These are phyloP conservation scores for Hemileia vastatrix DNA, from an alignment of 1,284 basidiomycete species.

Conservation along the genomic window DNA sequence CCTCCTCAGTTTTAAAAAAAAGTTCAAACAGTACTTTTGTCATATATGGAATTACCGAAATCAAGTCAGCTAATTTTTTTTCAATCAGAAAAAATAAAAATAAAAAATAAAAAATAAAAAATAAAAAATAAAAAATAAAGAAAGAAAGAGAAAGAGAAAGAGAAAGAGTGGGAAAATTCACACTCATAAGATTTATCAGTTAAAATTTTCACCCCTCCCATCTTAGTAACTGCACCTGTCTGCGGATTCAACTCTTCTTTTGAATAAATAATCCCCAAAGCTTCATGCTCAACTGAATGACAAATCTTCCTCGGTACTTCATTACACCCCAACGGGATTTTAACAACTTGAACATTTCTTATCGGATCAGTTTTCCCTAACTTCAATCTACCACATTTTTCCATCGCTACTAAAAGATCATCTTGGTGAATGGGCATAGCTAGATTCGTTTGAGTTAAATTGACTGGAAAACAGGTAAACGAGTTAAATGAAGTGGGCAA, in stretches of 20 bases:
- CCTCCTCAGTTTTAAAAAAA: background rate
- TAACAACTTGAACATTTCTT: slow-evolving; percentile 2
- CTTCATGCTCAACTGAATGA: slow-evolving; percentile 2
- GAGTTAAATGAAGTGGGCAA: too few species aligned
- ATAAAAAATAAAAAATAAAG: too few species aligned
- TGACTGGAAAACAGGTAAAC: too few species aligned
- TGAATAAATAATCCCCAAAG: slow-evolving; percentile 14
- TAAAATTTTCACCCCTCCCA: slow-evolving; percentile 9
- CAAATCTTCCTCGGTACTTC: slow-evolving; percentile 13
- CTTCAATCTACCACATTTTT: background rate
- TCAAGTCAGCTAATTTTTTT: slow-evolving; percentile 2
- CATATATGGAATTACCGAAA: too few species aligned
- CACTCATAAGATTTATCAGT: slow-evolving; percentile 18
- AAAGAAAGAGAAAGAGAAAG: too few species aligned
- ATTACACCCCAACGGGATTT: slow-evolving; percentile 8
- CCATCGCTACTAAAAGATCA: background rate
- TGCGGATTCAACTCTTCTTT: slow-evolving; percentile 4
- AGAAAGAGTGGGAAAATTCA: background rate
- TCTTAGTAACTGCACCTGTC: background rate
- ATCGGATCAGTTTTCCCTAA: background rate
- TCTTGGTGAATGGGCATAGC: background rate
- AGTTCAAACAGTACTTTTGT: slow-evolving; percentile 7
- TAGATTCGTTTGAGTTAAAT: too few species aligned
- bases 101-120: too few species aligned
- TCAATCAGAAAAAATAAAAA: background rate